Base-by-base conservation (phyloP, 768 basidiomycete genomes). In the Macrolepiota dolichaula region DNA sequence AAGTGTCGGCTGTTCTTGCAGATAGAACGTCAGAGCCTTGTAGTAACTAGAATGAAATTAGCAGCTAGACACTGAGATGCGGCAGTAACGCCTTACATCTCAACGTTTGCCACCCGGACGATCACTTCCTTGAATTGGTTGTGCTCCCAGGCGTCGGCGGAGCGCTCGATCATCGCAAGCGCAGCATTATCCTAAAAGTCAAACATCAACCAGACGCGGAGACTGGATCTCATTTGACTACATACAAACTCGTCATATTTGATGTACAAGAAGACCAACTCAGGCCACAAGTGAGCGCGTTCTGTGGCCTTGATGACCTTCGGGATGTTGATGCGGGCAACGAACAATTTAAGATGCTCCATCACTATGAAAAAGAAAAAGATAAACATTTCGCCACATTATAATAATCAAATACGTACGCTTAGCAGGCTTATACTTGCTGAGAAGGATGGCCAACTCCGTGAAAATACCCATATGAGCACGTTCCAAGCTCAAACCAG, bases 391-490 rank as follows among this genome's bases (percentile, higher is more conserved):
- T 7, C 22, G 4, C 49, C 40, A 54, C 44, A 52, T 13, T 36
- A 27, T 29, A 61, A 47, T 32, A 38, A 40, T 53, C 15, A 19
- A 32, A 17, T 1, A 79, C 91, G 74, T 69, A 95, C 94, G 79
- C 75, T 95, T 96, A 65, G 89, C 89, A 1, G 96, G 96, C 72
- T 86, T 85, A 75, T 97, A 98, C 77, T 97, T 98, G 84, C 94
- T 94, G 70, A 97, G 88, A 47, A 98, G 75, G 61, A 92, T 90
- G 1, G 93, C 84, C 42, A 98, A 81, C 71, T 98, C 96, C 4
- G 96, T 97, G 79, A 98, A 98, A 72, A 98, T 96, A 65, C 96
- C 96, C 94, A 96, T 96, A 69, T 99, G 97, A 35, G 97, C 97
- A 57, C 97, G 87, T 76, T 99, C 97, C 66, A 98, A 79, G 71